Evolutionary conservation across 495 filamentous ascomycete genomes (phyloP).

Genomic region (Talaromyces adpressus): DNA sequence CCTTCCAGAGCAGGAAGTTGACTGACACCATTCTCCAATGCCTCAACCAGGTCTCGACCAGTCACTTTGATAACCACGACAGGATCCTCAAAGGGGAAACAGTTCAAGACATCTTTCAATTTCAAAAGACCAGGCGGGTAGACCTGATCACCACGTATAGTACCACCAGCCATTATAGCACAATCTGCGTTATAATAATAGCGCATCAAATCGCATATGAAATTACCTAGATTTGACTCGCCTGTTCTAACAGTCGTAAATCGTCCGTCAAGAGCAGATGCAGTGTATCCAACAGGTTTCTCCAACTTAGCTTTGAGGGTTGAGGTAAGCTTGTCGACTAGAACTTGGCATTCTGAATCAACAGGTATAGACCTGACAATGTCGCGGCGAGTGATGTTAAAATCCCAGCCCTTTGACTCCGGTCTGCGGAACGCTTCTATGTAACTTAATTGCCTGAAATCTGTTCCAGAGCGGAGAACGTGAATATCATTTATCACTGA

Average conservation of each 20-base stretch:
- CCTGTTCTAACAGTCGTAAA: slow-evolving; percentile 71
- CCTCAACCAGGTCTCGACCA: slow-evolving; percentile 62
- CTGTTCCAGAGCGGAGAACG: slow-evolving; percentile 73
- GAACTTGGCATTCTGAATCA: slow-evolving; percentile 43
- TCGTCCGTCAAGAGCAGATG: slow-evolving; percentile 70
- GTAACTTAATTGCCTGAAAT: slow-evolving; percentile 88
- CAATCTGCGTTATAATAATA: slow-evolving; percentile 74
- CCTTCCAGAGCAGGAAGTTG: slow-evolving; percentile 79
- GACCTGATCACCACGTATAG: slow-evolving; percentile 84
- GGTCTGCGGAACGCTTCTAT: slow-evolving; percentile 60
- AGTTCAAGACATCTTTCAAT: slow-evolving; percentile 68
- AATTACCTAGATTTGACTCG: slow-evolving; percentile 84
- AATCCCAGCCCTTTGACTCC: slow-evolving; percentile 55
- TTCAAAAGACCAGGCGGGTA: slow-evolving; percentile 72
- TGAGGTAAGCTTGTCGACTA: slow-evolving; percentile 63
- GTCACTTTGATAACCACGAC: slow-evolving; percentile 65
- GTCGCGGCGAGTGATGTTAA: slow-evolving; percentile 70
- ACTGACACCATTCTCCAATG: slow-evolving; percentile 75
- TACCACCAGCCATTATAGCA: slow-evolving; percentile 77
- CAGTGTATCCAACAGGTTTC: slow-evolving; percentile 77
- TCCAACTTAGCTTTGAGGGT: slow-evolving; percentile 66
- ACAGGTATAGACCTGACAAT: slow-evolving; percentile 57
- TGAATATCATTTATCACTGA: slow-evolving; percentile 68
- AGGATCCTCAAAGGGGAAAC: slow-evolving; percentile 91
- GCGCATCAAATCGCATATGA: slow-evolving; percentile 86